These are phyloP conservation scores for Gracilaria caudata DNA, from an alignment of 23 red algal genomes.

Conservation along the genomic window DNA sequence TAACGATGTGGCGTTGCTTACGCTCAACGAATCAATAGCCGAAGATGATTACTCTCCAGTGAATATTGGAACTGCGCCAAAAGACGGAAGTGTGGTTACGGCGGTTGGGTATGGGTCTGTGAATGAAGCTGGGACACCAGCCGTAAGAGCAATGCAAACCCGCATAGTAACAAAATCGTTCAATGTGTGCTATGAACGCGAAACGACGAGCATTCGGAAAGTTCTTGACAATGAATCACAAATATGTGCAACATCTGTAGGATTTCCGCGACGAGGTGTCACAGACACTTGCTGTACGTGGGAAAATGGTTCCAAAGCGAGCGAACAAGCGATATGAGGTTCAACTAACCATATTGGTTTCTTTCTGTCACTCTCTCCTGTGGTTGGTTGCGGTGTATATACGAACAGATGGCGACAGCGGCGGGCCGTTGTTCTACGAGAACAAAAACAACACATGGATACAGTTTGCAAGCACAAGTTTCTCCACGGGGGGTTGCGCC, in stretches of 20 bases:
- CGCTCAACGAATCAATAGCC: conserved; percentile 11
- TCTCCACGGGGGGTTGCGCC: conserved; percentile 18
- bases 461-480: conserved; percentile 29
- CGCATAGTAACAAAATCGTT: conserved; percentile 9
- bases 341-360: conserved; percentile 2
- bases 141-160: conserved; percentile 31
- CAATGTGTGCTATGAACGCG: conserved; percentile 15
- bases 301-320: neutral
- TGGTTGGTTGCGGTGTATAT: neutral
- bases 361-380: neutral
- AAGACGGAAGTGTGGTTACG: neutral
- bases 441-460: neutral
- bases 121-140: conserved; percentile 21
- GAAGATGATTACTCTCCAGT: conserved; percentile 16
- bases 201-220: conserved; percentile 17
- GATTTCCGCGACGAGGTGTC: conserved; percentile 19
- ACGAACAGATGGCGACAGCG: conserved; percentile 31
- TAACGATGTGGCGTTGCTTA: conserved; percentile 25
- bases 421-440: conserved; percentile 28
- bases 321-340: neutral
- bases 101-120: conserved; percentile 51
- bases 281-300: conserved; percentile 66
- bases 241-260: conserved; percentile 37
- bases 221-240: conserved; percentile 3
- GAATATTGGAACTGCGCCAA: conserved; percentile 3